Evolutionary conservation across 1,284 basidiomycete species (phyloP), one percentile per base, ranked within the genome.

Genomic region (Apiotrichum porosum): DNA sequence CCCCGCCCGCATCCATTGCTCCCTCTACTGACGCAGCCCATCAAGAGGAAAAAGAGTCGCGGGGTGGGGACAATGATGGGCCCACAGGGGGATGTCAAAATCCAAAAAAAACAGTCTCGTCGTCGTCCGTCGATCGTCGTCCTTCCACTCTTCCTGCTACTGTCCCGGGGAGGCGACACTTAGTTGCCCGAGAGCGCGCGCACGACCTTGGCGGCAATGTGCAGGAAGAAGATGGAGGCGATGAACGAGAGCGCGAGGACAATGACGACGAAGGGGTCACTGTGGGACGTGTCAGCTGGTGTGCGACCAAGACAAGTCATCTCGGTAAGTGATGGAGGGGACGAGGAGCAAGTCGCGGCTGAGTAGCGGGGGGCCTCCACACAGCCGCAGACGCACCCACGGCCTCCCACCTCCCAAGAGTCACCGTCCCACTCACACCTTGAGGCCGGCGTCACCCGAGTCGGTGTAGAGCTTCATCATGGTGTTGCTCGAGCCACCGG

Each of bases 231-330:
- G 71, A 98, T 97, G 51, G 91, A 95, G 49, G 85, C 92, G 75
- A 98, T 97, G 80, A 98, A 98, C 28, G 90, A 91, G 54, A 98
- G 83, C 21, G 94, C 95, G 35, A 98, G 84, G 57, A 97, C 88
- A 54, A 97, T 84, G 58, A 97, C 93, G 61, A 97, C 93, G 76
- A 93, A 97, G 6, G 94, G 94, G 76, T 98, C 94, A 59, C 92
- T 97, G 66, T 31, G 58, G 47, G 37, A 38, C n/a, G n/a, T n/a
- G 46, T 52, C 14, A 52, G 50, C 28, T 28, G 13, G 26, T 4
- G 21, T 28, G n/a, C 8, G 34, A 9, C 17, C n/a, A n/a, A n/a
- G n/a, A n/a, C n/a, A n/a, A n/a, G n/a, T n/a, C n/a, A n/a, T n/a
- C 9, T 19, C 17, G 10, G 13, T 18, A 18, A 6, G 4, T 4